These are phyloP conservation scores for Pythium apleroticum DNA, from an alignment of 352 stramenopile species.

Conservation along the genomic window DNA sequence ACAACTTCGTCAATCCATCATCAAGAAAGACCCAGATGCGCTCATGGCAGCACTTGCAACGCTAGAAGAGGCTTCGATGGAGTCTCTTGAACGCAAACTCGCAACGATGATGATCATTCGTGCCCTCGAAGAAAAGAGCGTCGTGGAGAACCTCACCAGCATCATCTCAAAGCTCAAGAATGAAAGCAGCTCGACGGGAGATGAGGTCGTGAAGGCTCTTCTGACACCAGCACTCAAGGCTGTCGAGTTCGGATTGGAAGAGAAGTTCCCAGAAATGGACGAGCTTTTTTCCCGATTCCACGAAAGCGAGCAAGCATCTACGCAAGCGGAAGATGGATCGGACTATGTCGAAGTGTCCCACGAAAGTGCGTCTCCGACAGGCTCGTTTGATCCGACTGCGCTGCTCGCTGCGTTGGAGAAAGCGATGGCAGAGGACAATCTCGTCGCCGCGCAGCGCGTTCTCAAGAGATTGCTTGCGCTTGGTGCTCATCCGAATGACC, in stretches of 20 bases:
- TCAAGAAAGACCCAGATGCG: conserved; percentile 59
- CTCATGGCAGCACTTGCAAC: conserved; percentile 71
- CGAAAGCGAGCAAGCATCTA: background rate
- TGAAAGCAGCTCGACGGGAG: conserved; percentile 7
- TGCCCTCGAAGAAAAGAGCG: conserved; percentile 71
- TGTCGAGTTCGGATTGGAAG: conserved; percentile 58
- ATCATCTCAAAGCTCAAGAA: conserved; percentile 19
- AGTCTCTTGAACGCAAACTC: conserved; percentile 74
- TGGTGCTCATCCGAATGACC: conserved; percentile 35
- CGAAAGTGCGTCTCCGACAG: background rate
- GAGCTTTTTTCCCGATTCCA: conserved; percentile 5
- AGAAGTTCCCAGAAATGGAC: conserved; percentile 42
- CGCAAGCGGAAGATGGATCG: background rate
- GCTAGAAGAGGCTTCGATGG: conserved; percentile 57
- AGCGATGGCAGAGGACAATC: conserved; percentile 66
- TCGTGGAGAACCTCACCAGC: conserved; percentile 48
- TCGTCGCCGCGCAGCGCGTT: conserved; percentile 58
- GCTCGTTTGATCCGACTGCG: conserved; percentile 33
- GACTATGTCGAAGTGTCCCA: background rate
- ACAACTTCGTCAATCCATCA: conserved; percentile 59
- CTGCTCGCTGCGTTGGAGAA: conserved; percentile 57
- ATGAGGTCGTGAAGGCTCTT: conserved; percentile 32
- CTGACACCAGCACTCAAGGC: conserved; percentile 45
- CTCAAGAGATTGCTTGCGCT: conserved; percentile 43
- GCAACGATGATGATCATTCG: conserved; percentile 84